Evolutionary conservation across 805 yeast species (phyloP).

Genomic region (Suhomyces kilbournensis): DNA sequence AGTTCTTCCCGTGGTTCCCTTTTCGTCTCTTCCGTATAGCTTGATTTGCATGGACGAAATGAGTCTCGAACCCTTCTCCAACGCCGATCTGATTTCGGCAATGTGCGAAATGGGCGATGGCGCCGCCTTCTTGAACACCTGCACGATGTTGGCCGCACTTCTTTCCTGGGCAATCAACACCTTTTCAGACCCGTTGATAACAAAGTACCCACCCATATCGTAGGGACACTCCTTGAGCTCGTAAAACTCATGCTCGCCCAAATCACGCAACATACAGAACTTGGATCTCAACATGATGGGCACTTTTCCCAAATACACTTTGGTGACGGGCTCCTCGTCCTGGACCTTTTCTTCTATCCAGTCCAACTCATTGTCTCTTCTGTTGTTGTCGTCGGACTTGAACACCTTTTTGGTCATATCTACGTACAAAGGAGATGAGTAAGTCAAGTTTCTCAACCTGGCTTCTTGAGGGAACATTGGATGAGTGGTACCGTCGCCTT

Average conservation of each 20-base stretch:
- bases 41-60: slow-evolving; percentile 93
- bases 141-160: slow-evolving; percentile 97
- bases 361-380: slow-evolving; percentile 42
- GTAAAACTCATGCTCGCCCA: slow-evolving; percentile 89
- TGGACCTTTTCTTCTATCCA: slow-evolving; percentile 51
- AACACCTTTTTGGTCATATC: slow-evolving; percentile 91
- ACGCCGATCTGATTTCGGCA: slow-evolving; percentile 94
- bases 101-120: slow-evolving; percentile 95
- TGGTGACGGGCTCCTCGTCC: slow-evolving; percentile 60
- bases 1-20: slow-evolving; percentile 68
- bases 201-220: slow-evolving; percentile 99
- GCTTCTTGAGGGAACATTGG: slow-evolving; percentile 99
- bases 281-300: slow-evolving; percentile 97
- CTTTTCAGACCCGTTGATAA: slow-evolving; percentile 97
- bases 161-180: slow-evolving; percentile 98
- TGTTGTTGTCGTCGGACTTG: slow-evolving; percentile 71
- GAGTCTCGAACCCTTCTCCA: slow-evolving; percentile 95
- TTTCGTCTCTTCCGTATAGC: slow-evolving; percentile 77
- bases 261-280: slow-evolving; percentile 87
- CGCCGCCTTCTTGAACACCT: slow-evolving; percentile 96
- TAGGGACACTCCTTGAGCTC: slow-evolving; percentile 97
- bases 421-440: slow-evolving; percentile 92
- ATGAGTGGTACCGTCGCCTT: slow-evolving; percentile 99
- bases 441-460: slow-evolving; percentile 90
- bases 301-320: slow-evolving; percentile 91